Base-by-base conservation (phyloP, 495 filamentous ascomycete species). In the Hypoxylon fuscum region DNA sequence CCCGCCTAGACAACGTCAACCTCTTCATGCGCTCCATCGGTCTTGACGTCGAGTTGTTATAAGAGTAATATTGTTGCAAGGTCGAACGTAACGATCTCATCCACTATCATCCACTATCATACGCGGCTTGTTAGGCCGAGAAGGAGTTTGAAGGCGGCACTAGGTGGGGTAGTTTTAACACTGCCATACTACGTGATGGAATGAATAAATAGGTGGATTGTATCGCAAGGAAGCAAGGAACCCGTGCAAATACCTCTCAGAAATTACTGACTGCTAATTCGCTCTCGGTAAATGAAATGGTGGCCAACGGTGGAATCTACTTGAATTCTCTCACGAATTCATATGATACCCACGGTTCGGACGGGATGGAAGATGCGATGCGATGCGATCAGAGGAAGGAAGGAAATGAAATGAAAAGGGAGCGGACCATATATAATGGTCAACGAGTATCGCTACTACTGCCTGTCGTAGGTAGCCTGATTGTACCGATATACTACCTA, bases 1-100 rank as follows among this genome's bases (percentile, higher is more conserved):
- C 88, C 70, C 87, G 93, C 52, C 80, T 96, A 42, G 88, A 88
- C 55, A 94, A 97, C 70, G 96, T 98, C 64, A 98, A 98, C 74
- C 78, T 98, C 23, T 98, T 98, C 73, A 97, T 98, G 94, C 86
- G 92, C 61, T 95, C 94, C 48, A 98, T 98, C 73, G 96, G 95
- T 3, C 81, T 98, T 66, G 96, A 98, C 79, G 95, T 98, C 29
- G 95, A 97, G 66, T 79, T 97, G 56, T 87, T 98, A 62, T 88
- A 90, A 21, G 50, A 49, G 71, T 96, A 69, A n/a, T n/a, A n/a
- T n/a, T n/a, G n/a, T n/a, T n/a, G n/a, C n/a, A n/a, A n/a, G n/a
- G n/a, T n/a, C n/a, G 20, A 32, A 18, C 10, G 7, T 25, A n/a
- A 50, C 17, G 43, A 27, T 17, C 27, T 32, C 12, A 20, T 48